These are phyloP conservation scores for Colletotrichum ledebouriae DNA, from an alignment of 2,329 filamentous ascomycete species.

Conservation along the genomic window DNA sequence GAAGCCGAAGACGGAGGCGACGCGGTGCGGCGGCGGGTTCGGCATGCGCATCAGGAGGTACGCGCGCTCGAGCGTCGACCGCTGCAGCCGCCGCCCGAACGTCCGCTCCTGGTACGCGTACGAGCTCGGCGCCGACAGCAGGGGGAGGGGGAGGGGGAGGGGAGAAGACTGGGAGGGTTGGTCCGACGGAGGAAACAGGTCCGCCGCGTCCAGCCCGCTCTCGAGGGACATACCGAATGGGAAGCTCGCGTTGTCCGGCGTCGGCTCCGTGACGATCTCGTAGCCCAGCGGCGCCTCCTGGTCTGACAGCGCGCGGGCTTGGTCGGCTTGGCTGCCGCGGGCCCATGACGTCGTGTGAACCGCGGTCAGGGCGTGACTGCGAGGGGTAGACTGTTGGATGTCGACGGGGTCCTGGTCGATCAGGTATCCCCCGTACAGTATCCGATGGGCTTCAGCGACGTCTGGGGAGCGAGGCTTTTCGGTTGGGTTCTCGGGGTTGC, in stretches of 20 bases:
- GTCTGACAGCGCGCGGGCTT: not conserved
- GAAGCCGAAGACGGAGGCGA: constrained; percentile 76
- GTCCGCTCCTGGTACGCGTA: constrained; percentile 74
- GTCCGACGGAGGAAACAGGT: constrained; percentile 7
- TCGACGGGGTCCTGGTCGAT: constrained; percentile 43
- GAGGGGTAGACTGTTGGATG: not conserved
- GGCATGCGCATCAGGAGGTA: constrained; percentile 67
- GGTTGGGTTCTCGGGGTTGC: constrained; percentile 3
- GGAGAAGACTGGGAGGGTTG: constrained; percentile 44
- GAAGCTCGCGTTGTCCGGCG: constrained; percentile 67
- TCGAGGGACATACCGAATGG: constrained; percentile 54
- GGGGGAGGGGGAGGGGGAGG: constrained; percentile 48
- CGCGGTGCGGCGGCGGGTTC: constrained; percentile 61
- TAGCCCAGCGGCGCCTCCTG: constrained; percentile 47
- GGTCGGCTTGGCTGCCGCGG: not conserved
- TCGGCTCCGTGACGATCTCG: constrained; percentile 66
- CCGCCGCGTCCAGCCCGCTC: constrained; percentile 15
- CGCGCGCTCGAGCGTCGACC: constrained; percentile 73
- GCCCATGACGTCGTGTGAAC: constrained; percentile 32
- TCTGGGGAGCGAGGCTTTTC: constrained; percentile 42
- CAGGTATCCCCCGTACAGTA: constrained; percentile 48
- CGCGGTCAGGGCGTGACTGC: constrained; percentile 7
- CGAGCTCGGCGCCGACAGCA: constrained; percentile 61
- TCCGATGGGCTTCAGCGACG: constrained; percentile 2
- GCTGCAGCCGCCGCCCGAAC: constrained; percentile 79